Base-by-base conservation (phyloP, 768 basidiomycete species). In the Tylopilus intermedius region DNA sequence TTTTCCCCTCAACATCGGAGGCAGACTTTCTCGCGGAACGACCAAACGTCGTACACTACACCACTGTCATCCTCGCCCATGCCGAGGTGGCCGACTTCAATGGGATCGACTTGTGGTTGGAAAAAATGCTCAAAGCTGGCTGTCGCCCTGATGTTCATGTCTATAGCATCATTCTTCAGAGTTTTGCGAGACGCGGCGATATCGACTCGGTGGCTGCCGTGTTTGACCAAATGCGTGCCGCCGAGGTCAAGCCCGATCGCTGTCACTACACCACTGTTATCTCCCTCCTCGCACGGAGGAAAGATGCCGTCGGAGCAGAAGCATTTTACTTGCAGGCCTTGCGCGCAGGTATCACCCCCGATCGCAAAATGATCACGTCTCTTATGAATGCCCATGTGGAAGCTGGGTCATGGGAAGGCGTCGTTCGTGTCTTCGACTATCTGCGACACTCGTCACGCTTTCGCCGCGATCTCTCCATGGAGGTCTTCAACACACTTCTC, bases 361-460 rank as follows among this genome's bases (percentile, higher is more conserved):
- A 89, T 64, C 72, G 74, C 33, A 71, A 66, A 37, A 84, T 91
- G 84, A 72, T 84, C 57, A 77, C 80, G 13, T 71, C 86, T 6
- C 67, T 95, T 45, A 83, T 97, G 83, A 82, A 89, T 60, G 91
- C 87, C 0, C 82, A 94, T 62, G 86, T 90, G 45, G 83, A 89
- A 62, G 77, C 83, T 2, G 89, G 87, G 2, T 82, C 84, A 10
- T 96, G 91, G 90, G 67, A 72, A 42, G 83, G 83, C 24, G 90
- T 86, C 18, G 76, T 91, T 52, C 76, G 79, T 22, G 72, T 82
- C 11, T 95, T 87, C 62, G 80, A 86, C 57, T 82, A 79, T 57
- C 71, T 90, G 42, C 67, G 69, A 35, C 59, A 71, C 33, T 64
- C 72, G 27, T 62, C 64, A 10, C 45, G 58, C 49, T 68, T 72